Conservation (phyloP, 768 basidiomycete genomes). For the Podaxis pistillaris region DNA sequence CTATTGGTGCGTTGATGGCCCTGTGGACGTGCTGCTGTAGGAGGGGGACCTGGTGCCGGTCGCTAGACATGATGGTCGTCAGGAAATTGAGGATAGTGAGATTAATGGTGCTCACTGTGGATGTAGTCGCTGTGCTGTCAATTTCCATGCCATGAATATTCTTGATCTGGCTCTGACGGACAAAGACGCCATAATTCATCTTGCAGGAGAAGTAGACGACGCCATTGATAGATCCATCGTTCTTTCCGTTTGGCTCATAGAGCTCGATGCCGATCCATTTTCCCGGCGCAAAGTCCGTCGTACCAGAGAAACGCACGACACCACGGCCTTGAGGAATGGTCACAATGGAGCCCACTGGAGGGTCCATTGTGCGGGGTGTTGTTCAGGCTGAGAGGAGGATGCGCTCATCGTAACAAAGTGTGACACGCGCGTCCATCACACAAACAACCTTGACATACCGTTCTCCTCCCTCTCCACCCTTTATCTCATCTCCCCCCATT, state of each 20-base stretch:
- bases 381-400: not conserved
- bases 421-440: not conserved
- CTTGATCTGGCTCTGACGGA: conserved; percentile 83
- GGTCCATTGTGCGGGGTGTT: conserved; percentile 21
- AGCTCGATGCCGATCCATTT: conserved; percentile 97
- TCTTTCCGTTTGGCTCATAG: conserved; percentile 84
- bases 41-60: conserved; percentile 22
- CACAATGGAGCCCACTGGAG: conserved; percentile 69
- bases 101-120: conserved; percentile 4
- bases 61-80: conserved; percentile 17
- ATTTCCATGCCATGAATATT: conserved; percentile 48
- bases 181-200: conserved; percentile 81
- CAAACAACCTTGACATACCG: not conserved
- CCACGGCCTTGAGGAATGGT: conserved; percentile 80
- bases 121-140: conserved; percentile 25
- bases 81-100: not conserved
- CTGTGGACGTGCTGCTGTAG: conserved; percentile 20
- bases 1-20: conserved; percentile 68
- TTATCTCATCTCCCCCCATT: too few species aligned
- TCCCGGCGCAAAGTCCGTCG: conserved; percentile 81
- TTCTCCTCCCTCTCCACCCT: not conserved
- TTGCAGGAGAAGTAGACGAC: conserved; percentile 80
- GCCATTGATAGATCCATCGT: conserved; percentile 87
- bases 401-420: not conserved
- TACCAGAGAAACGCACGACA: conserved; percentile 80